Conservation (phyloP, 2,329 filamentous ascomycete genomes). For the Pseudogymnoascus sp. region DNA sequence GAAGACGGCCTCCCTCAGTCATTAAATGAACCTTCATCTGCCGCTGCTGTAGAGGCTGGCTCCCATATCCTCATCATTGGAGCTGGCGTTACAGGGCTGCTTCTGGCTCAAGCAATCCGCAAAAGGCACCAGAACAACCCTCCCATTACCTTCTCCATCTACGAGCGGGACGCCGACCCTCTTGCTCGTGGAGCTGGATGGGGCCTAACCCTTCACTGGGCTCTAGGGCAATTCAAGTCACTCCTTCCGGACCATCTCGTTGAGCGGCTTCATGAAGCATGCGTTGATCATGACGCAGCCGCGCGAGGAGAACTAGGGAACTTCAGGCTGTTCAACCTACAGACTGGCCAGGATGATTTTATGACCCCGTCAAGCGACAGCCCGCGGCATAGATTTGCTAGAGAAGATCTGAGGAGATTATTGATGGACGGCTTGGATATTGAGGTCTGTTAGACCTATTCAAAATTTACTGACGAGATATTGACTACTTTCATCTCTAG, state of each 20-base stretch:
- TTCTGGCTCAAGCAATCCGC: constrained; percentile 26
- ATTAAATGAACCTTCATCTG: not conserved
- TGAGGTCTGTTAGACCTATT: constrained; percentile 28
- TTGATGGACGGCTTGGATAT: constrained; percentile 39
- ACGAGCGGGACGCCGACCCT: constrained; percentile 45
- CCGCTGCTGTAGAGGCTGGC: not conserved
- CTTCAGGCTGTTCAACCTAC: constrained; percentile 50
- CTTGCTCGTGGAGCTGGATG: constrained; percentile 45
- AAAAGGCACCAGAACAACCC: constrained; percentile 14
- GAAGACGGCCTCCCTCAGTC: not conserved
- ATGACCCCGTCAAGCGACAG: constrained; percentile 38
- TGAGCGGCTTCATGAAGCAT: constrained; percentile 39
- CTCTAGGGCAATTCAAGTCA: constrained; percentile 41
- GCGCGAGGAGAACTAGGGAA: constrained; percentile 37
- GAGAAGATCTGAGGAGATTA: constrained; percentile 31
- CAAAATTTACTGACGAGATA: constrained; percentile 11
- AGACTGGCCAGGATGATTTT: constrained; percentile 37
- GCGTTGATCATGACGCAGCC: constrained; percentile 45
- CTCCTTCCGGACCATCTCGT: constrained; percentile 42
- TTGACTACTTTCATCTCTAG: constrained; percentile 21
- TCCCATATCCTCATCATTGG: constrained; percentile 27
- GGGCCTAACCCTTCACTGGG: constrained; percentile 59
- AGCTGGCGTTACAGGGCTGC: constrained; percentile 28
- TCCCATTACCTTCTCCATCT: constrained; percentile 44
- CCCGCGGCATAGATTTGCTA: constrained; percentile 31